Evolutionary conservation across 805 yeast species (phyloP).

Genomic region (Candida qinlingensis): DNA sequence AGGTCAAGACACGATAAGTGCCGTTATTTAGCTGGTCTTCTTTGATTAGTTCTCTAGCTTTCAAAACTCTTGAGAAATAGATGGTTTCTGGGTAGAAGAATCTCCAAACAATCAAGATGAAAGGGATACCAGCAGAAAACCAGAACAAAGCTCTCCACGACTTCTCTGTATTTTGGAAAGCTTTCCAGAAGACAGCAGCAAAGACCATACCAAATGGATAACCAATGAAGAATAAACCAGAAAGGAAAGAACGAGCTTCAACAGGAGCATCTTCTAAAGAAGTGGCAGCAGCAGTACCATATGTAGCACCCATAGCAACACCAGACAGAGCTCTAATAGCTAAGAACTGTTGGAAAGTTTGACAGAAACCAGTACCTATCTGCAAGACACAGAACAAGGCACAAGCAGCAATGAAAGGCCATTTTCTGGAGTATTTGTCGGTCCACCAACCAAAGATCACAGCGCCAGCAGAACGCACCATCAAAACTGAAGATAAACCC

Average conservation of each 20-base stretch:
- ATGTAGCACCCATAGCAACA: conserved; percentile 47
- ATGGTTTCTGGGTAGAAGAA: conserved; percentile 54
- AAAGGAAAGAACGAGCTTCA: conserved; percentile 54
- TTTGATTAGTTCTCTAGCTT: conserved; percentile 23
- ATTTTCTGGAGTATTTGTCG: conserved; percentile 60
- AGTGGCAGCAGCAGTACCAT: conserved; percentile 39
- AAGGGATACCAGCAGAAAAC: conserved; percentile 65
- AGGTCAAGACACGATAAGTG: conserved; percentile 22
- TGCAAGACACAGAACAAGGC: conserved; percentile 48
- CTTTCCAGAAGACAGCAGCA: conserved; percentile 60
- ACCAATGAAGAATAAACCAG: conserved; percentile 54
- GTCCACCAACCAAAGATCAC: conserved; percentile 57
- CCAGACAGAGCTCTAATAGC: conserved; percentile 63
- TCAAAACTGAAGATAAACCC: conserved; percentile 71
- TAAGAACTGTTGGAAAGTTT: conserved; percentile 50
- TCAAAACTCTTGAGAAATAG: conserved; percentile 35
- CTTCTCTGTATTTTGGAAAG: conserved; percentile 42
- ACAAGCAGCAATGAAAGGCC: conserved; percentile 57
- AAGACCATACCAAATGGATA: conserved; percentile 63
- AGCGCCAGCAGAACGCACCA: conserved; percentile 71
- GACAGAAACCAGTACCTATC: conserved; percentile 60
- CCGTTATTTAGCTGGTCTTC: conserved; percentile 24
- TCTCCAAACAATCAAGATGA: conserved; percentile 54
- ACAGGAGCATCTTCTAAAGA: conserved; percentile 59
- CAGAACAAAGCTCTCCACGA: conserved; percentile 70